Base-by-base conservation (phyloP, 352 stramenopile genomes). In the Thalassiosira tumida region DNA sequence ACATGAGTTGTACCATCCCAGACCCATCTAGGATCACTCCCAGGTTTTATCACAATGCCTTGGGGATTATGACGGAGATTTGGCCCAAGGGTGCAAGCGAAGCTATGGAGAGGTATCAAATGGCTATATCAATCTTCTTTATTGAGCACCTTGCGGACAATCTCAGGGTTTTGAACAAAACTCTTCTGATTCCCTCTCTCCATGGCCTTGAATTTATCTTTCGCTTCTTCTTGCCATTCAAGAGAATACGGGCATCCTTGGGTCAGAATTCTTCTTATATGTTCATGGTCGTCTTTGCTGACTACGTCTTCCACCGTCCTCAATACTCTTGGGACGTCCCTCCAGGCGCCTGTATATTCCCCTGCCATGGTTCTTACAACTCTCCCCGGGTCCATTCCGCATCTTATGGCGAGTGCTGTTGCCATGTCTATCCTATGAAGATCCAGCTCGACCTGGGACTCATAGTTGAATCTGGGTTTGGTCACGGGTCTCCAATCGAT, bases 81-180 rank as follows among this genome's bases (percentile, higher is more conserved):
- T 0, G 78, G 31, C 10, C 47, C 74, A 10, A 87, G 64, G 1
- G 4, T 14, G 10, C 15, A 76, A 2, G 81, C 67, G 2, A 24
- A 41, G 24, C n/a, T 13, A 1, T 29, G 41, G 17, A 87, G 5
- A 2, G 33, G 47, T 6, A 88, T 59, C 1, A 93, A 1, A 35
- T 93, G 88, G 40, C 51, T 79, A 54, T 89, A 47, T 31, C 67
- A 26, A 17, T 91, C 84, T 51, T 93, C 88, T 41, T 90, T 91
- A n/a, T 72, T 84, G 0, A 91, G 37, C 4, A 67, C 86, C n/a
- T 84, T 84, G 0, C 3, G 38, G 26, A 80, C 70, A 24, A 80
- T 35, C 0, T 91, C 50, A 24, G n/a, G 7, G 29, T 93, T 41
- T 0, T 82, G 33, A 3, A 50, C 24, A 29, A 91, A 54, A 24